Evolutionary conservation across 768 basidiomycete genomes (phyloP), one percentile per base, ranked within the genome.

Genomic region (Cyathus striatus): DNA sequence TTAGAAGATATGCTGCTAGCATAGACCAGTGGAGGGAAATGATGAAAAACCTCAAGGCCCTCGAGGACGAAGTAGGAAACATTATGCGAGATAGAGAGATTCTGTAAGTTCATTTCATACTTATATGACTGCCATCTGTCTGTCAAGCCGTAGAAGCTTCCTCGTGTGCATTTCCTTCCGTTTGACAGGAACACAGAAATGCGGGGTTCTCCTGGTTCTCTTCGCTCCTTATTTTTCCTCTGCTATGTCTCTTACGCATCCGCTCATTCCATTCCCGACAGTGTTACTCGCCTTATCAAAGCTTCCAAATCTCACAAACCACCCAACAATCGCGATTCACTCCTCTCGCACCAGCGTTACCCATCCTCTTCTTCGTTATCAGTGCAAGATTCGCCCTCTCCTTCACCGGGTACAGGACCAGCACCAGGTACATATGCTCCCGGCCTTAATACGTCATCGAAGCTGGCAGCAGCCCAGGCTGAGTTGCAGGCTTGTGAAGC

Each of bases 401-500:
- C 47, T 14, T 27, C 47, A 3, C 40, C 41, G 17, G 24, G 51
- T 32, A 37, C 13, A 10, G 30, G 30, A 16, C 30, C 30, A 2
- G 30, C 30, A 16, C 30, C 35, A 12, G 21, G 18, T 4, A 37
- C 35, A 20, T 37, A 37, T 18, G 13, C 35, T 3, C 5, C 35
- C 10, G 35, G 35, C 13, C 55, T 63, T 40, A 54, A 58, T 4
- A 54, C 65, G 3, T 63, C 65, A 10, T 56, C 65, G n/a, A 88
- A 86, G 54, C 70, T 88, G 6, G 66, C 67, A 0, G 64, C 76
- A 2, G 86, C 88, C 0, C 89, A 90, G 49, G 66, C 81, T 0
- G 85, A 90, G 49, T 67, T 91, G 16, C 88, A 89, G 52, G 90
- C 86, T 6, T 92, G 90, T 58, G 89, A 92, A 55, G 67, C 75